phyloP scores from a whole-genome alignment of 2,329 filamentous ascomycete genomes.

The Penicillium brasilianum region DNA sequence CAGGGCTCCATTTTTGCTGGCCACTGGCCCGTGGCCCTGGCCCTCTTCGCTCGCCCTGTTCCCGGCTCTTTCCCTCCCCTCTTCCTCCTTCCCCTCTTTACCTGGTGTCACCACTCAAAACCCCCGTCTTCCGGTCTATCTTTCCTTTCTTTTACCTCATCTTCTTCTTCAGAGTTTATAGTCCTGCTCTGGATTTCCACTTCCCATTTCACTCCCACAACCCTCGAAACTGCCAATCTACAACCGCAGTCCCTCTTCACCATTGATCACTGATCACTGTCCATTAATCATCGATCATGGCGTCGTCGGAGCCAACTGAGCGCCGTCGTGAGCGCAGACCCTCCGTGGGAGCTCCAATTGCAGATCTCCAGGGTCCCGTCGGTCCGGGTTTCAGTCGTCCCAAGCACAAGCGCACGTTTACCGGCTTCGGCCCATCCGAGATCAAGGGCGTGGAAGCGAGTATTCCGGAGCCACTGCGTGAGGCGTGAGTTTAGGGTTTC shows the following conservation, averaged over 20 bases:
- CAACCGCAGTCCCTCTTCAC: not conserved
- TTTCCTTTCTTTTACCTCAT: not conserved
- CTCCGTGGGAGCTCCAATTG: slow-evolving; percentile 80
- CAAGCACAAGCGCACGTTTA: slow-evolving; percentile 97
- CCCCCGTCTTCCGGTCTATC: not conserved
- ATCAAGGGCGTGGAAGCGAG: slow-evolving; percentile 92
- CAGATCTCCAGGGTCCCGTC: slow-evolving; percentile 83
- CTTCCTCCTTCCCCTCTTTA: not conserved
- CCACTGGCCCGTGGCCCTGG: not conserved
- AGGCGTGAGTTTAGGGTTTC: slow-evolving; percentile 67
- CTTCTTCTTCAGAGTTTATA: not conserved
- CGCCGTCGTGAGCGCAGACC: slow-evolving; percentile 73
- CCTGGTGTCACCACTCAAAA: not conserved
- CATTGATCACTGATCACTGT: not conserved
- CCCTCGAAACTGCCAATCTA: not conserved
- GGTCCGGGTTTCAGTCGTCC: slow-evolving; percentile 86
- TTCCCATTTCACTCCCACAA: not conserved
- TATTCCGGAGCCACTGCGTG: slow-evolving; percentile 87
- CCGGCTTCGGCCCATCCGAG: slow-evolving; percentile 85
- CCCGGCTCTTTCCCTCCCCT: slow-evolving; percentile 2
- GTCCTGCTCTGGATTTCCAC: not conserved
- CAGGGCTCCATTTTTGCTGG: too few relatives aligned
- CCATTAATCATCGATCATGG: slow-evolving; percentile 26
- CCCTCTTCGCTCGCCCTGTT: too few relatives aligned
- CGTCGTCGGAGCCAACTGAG: slow-evolving; percentile 18